Evolutionary conservation across 768 basidiomycete genomes (phyloP).

Genomic region (Tulasnella calospora): DNA sequence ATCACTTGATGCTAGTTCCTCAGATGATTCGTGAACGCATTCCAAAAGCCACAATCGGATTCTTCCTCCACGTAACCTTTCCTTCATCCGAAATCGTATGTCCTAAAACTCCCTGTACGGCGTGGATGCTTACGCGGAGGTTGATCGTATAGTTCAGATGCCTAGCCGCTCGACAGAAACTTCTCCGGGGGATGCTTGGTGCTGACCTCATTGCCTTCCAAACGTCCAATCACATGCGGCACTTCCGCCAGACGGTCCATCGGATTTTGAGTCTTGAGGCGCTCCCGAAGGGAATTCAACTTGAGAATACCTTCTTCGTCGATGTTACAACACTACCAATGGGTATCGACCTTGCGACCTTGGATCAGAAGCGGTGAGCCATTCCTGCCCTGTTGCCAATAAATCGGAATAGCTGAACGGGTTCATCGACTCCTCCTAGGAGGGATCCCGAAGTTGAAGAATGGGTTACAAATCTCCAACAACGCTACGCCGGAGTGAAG

Average conservation of each 20-base stretch:
- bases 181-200: constrained; percentile 83
- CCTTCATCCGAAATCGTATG: constrained; percentile 76
- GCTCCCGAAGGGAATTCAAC: constrained; percentile 74
- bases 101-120: not conserved
- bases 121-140: not conserved
- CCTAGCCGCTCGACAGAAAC: constrained; percentile 42
- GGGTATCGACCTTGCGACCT: constrained; percentile 72
- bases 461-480: constrained; percentile 70
- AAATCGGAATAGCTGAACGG: not conserved
- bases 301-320: constrained; percentile 52
- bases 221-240: constrained; percentile 73
- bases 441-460: constrained; percentile 71
- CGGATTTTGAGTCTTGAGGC: constrained; percentile 77
- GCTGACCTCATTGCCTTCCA: constrained; percentile 94
- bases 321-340: constrained; percentile 87
- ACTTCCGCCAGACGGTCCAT: constrained; percentile 79
- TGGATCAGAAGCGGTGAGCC: constrained; percentile 61
- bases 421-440: constrained; percentile 38
- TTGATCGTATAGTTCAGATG: constrained; percentile 8
- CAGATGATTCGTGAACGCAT: constrained; percentile 69
- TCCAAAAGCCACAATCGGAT: constrained; percentile 70
- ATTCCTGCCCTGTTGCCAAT: not conserved
- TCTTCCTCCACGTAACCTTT: constrained; percentile 97
- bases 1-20: constrained; percentile 92
- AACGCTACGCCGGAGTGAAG: constrained; percentile 80